phyloP scores from a whole-genome alignment of 257 asterid species.

The Scutellaria barbata region DNA sequence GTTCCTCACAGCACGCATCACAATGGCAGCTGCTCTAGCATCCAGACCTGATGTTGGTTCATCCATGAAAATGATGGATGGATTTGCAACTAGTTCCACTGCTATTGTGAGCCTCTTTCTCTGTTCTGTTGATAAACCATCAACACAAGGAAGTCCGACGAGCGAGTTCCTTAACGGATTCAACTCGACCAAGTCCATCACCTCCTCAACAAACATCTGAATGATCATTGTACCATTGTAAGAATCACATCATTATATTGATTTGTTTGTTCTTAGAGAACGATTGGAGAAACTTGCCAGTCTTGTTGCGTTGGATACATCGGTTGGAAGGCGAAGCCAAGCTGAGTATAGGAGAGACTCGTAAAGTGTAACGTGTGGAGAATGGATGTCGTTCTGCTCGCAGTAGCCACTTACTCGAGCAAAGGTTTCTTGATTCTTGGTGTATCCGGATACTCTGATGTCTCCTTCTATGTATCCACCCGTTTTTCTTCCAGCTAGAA shows the following conservation, averaged over 20 bases:
- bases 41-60: slow-evolving; percentile 78
- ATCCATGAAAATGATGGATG: slow-evolving; percentile 78
- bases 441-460: slow-evolving; percentile 65
- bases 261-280: background rate
- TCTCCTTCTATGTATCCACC: slow-evolving; percentile 72
- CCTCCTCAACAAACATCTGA: slow-evolving; percentile 80
- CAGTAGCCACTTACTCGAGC: slow-evolving; percentile 77
- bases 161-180: slow-evolving; percentile 48
- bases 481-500: slow-evolving; percentile 70
- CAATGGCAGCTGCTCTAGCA: slow-evolving; percentile 79
- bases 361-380: slow-evolving; percentile 70
- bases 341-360: slow-evolving; percentile 72
- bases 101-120: slow-evolving; percentile 74
- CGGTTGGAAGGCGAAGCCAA: slow-evolving; percentile 71
- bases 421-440: slow-evolving; percentile 65
- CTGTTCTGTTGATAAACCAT: slow-evolving; percentile 71
- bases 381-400: slow-evolving; percentile 74
- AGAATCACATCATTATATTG: background rate
- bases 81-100: slow-evolving; percentile 70
- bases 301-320: slow-evolving; percentile 50
- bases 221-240: background rate
- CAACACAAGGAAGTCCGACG: slow-evolving; percentile 74
- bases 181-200: slow-evolving; percentile 73
- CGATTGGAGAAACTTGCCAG: slow-evolving; percentile 38
- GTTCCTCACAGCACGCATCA: slow-evolving; percentile 74